phyloP scores from a whole-genome alignment of 2,329 filamentous ascomycete species.

The Pestalotiopsis sp. region DNA sequence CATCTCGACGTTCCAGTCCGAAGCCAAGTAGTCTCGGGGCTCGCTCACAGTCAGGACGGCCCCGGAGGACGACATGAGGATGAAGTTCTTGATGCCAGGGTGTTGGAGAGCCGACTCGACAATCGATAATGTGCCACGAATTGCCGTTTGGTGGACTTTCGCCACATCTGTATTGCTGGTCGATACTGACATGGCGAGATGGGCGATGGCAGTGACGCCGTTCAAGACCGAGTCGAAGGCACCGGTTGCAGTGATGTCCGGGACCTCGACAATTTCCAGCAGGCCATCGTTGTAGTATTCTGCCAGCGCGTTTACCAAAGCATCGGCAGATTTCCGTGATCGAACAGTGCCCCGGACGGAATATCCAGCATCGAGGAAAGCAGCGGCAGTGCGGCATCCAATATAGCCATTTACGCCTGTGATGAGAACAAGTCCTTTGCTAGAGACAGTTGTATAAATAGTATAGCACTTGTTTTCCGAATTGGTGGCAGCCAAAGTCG shows the following conservation, averaged over 20 bases:
- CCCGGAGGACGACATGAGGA: not conserved
- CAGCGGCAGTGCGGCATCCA: not conserved
- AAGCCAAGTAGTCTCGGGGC: not conserved
- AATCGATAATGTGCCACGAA: not conserved
- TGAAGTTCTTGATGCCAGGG: not conserved
- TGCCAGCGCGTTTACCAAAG: not conserved
- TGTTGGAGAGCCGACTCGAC: not conserved
- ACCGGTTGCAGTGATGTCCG: not conserved
- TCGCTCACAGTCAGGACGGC: not conserved
- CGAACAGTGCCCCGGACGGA: not conserved
- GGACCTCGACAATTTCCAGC: not conserved
- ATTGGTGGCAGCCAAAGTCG: not conserved
- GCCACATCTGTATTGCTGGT: not conserved
- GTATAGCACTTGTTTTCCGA: not conserved
- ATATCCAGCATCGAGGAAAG: constrained; percentile 3
- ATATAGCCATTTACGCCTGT: constrained; percentile 6
- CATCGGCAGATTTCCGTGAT: not conserved
- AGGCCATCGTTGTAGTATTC: not conserved
- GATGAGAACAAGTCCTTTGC: not conserved
- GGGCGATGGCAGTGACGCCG: not conserved
- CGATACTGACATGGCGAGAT: not conserved
- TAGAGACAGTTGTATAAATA: not conserved
- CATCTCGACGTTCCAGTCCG: not conserved
- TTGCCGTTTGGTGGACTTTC: not conserved
- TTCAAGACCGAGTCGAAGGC: not conserved